Evolutionary conservation across 2,329 filamentous ascomycete genomes (phyloP), one percentile per base, ranked within the genome.

Genomic region (Trichothecium roseum): DNA sequence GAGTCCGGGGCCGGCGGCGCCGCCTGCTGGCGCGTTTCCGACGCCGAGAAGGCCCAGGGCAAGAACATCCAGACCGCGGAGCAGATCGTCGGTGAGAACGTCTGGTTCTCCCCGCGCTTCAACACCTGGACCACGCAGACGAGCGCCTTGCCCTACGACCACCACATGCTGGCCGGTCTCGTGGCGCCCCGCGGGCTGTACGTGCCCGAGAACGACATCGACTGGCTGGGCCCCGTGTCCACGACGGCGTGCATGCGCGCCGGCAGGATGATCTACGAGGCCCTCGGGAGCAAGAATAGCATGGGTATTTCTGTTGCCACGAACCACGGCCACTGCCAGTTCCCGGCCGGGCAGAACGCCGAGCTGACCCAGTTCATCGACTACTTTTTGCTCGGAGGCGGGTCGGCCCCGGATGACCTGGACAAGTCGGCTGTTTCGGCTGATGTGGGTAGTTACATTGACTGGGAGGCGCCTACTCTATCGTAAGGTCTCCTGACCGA

Each of bases 1-100:
- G 74, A 79, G 55, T 75, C 71, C 6, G 74, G 74, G 15, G 68
- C 72, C 1, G 74, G 74, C 36, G 74, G 72, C 28, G 64, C 73
- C 15, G 72, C 71, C 13, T 78, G 72, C 59, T 78, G 74, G 73
- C 68, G 73, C 38, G 63, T 74, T 44, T 65, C 62, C 4, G 64
- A 71, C 46, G 49, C 54, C 27, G 54, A 74, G 49, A 65, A 74
- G 45, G 51, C 49, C 37, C 54, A 62, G 30, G 72, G 72, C 35
- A 63, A 66, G 53, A 74, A 73, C 51, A 73, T 78, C 47, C 74
- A 80, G 56, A 77, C 72, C 0, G 68, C 72, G 1, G 50, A 57
- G 18, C 58, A 78, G 56, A 78, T 78, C 43, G 60, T 78, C 4
- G 58, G 55, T 24, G 74, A 78, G 58, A 77, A 78, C 45, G 70